phyloP scores from a whole-genome alignment of 2,329 filamentous ascomycete genomes.

The Penicillium brasilianum region DNA sequence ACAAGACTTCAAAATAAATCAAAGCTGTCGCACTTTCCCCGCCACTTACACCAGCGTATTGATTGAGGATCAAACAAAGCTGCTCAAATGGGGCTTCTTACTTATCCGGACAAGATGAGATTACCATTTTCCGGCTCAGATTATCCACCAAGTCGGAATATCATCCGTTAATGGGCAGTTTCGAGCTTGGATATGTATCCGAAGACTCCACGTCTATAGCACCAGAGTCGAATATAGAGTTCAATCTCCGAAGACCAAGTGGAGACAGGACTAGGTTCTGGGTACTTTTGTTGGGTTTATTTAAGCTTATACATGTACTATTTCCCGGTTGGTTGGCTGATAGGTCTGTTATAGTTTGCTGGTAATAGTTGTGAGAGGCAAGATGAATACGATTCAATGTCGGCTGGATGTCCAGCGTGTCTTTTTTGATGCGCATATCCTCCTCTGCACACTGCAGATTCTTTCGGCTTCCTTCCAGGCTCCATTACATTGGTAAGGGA shows the following conservation, averaged over 20 bases:
- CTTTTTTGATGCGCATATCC: background rate
- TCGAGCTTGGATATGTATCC: background rate
- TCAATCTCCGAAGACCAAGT: background rate
- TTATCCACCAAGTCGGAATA: conserved; percentile 1
- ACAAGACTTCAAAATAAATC: background rate
- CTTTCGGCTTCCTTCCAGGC: background rate
- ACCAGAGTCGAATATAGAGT: background rate
- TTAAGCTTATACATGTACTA: background rate
- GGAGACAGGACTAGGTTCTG: background rate
- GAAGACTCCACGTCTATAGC: background rate
- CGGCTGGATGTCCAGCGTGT: background rate
- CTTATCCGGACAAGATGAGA: background rate
- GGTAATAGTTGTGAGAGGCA: background rate
- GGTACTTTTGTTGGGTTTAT: background rate
- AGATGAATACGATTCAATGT: background rate
- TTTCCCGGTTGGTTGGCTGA: background rate
- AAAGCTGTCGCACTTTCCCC: no score
- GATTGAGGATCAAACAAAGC: background rate
- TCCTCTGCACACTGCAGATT: background rate
- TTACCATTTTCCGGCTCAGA: background rate
- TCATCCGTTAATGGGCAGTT: background rate
- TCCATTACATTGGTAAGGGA: background rate
- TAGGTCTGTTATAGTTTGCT: background rate
- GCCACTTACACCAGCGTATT: no score
- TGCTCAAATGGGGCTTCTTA: background rate